Evolutionary conservation across 306 rosid species (phyloP), one percentile per base, ranked within the genome.

Genomic region (Quercus dentata): DNA sequence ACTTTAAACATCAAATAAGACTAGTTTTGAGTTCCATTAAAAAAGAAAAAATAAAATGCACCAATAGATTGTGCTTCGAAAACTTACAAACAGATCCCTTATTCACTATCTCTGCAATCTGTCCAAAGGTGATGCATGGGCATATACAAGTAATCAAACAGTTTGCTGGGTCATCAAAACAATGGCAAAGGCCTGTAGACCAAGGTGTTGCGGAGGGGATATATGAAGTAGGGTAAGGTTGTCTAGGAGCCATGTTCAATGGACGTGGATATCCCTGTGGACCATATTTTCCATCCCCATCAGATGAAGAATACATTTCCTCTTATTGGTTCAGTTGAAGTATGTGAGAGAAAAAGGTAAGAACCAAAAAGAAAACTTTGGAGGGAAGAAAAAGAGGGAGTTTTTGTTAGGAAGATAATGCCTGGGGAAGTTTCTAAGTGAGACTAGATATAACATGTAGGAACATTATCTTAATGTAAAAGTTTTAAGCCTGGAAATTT

Each of bases 41-140:
- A 10, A 10, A 13, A 12, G 17, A 12, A 49, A 10, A 49, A 49
- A 3, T 6, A 49, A 49, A 2, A 49, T 10, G 54, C 54, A 13
- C 54, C 54, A 12, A 10, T 49, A 49, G 54, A 49, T 49, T 49
- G 54, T 49, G 54, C 4, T 49, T 49, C 4, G 1, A 49, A 49
- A 49, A 27, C 69, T 63, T 63, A 63, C 69, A 63, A 28, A 63
- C 30, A 5, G 69, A 19, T n/a, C 69, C 69, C 69, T 63, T 63
- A 27, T 63, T 63, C 28, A 63, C 69, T 21, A 63, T 63, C 28
- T 63, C 69, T 19, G 69, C 69, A 63, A 63, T 9, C 69, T 63
- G 69, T 27, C 69, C 69, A 63, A 63, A 63, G 69, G 69, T 63
- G 28, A 63, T 27, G 28, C 69, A 63, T 28, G 69, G 69, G 35